Evolutionary conservation across 352 stramenopile species (phyloP).

Genomic region (Pythium coloratum): DNA sequence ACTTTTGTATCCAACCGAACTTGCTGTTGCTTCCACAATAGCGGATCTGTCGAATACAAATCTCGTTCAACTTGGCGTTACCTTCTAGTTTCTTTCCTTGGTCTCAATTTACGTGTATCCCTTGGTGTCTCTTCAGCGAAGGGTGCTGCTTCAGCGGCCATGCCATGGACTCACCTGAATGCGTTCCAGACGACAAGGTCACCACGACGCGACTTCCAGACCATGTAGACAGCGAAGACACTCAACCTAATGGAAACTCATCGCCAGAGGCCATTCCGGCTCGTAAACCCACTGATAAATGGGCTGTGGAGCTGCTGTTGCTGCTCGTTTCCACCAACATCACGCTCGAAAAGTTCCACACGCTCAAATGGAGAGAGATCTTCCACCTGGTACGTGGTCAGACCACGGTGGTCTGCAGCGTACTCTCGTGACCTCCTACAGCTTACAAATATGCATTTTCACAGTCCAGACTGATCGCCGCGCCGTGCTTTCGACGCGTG

Average conservation of each 20-base stretch:
- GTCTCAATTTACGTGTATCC: not conserved
- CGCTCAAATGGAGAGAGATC: conserved; percentile 65
- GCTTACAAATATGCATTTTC: not conserved
- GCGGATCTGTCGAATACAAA: not conserved
- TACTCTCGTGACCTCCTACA: not conserved
- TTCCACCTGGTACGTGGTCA: conserved; percentile 38
- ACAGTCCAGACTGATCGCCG: conserved; percentile 41
- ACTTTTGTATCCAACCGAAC: not conserved
- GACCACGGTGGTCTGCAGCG: too few species aligned
- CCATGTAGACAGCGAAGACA: conserved; percentile 4
- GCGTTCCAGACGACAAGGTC: not conserved
- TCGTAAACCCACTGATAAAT: conserved; percentile 12
- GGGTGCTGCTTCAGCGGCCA: not conserved
- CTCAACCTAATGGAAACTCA: not conserved
- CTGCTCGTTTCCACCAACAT: conserved; percentile 36
- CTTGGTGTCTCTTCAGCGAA: not conserved
- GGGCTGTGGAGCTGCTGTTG: conserved; percentile 19
- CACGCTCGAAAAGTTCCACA: conserved; percentile 63
- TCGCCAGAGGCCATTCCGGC: not conserved
- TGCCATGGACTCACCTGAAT: conserved; percentile 4
- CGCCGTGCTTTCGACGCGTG: conserved; percentile 45
- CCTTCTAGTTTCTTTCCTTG: not conserved
- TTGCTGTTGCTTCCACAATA: too few species aligned
- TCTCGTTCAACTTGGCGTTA: not conserved
- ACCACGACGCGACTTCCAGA: not conserved